Base-by-base conservation (phyloP, 257 asterid genomes). In the Ehretia macrophylla region DNA sequence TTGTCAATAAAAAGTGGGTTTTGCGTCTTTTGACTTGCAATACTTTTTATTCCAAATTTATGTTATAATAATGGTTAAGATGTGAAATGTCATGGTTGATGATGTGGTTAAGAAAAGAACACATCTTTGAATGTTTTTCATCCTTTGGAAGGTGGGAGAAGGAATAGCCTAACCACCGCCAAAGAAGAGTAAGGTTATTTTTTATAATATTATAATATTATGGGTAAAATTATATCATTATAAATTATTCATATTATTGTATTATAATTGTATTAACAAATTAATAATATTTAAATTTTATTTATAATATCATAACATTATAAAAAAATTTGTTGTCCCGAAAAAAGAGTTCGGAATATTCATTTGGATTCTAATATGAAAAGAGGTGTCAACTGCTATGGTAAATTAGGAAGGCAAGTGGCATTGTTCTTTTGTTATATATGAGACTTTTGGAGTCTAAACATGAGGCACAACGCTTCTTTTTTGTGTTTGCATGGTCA, bases 81-180 rank as follows among this genome's bases (percentile, higher is more conserved):
- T 13, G 27, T 10, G 37, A 53, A 48, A 52, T 47, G 51, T 35
- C 44, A 50, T 20, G 54, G 27, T 38, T 65, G 1, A 17, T 62
- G 55, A 22, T 23, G 75, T 69, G 79, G 67, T 47, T 38, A 64
- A 51, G 38, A 42, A 59, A 48, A 47, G 60, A 59, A 66, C 79
- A 59, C 74, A 68, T 63, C 42, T 20, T 32, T 50, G 9, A 45
- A 22, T 19, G 18, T 56, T 57, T 42, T 9, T 11, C 22, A 42
- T n/a, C 56, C 19, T 53, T 37, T 42, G 65, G 61, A 72, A 71
- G 60, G 64, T 60, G 27, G 60, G 51, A 68, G 64, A 67, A 60
- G 42, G 48, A 22, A 32, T 59, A 53, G 21, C 72, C 72, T 59
- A 72, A 72, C 74, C 66, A 59, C 56, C n/a, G 37, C 19, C 59